Evolutionary conservation across 108 stramenopile genomes (phyloP), one percentile per base, ranked within the genome.

Genomic region (Discostella stelligeroides): DNA sequence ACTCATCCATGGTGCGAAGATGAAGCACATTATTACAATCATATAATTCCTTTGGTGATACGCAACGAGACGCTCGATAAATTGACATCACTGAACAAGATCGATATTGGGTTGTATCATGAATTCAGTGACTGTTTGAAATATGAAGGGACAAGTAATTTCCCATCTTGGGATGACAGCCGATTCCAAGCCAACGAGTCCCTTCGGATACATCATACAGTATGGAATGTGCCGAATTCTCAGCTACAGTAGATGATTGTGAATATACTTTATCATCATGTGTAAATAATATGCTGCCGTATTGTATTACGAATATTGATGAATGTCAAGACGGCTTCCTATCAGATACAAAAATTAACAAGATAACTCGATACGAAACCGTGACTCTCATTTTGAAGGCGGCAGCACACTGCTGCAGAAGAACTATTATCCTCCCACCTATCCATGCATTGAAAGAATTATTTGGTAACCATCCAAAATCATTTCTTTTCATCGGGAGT

Each of bases 401-500:
- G 12, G 15, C 43, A 45, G 13, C 13, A 45, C n/a, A 2, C 2
- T 4, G 43, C 43, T 2, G 12, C 43, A 45, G n/a, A 1, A n/a
- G n/a, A 45, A n/a, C 9, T n/a, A 2, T 45, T 10, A 45, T 45
- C n/a, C 4, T 45, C 43, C n/a, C 43, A 4, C 43, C n/a, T n/a
- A 3, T 59, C 27, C 1, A 39, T 59, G 12, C 18, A 60, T 18
- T 40, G 6, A 42, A 37, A 14, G 30, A 4, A 61, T 42, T 13
- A 34, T 45, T 45, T 28, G 47, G 21, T 3, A 17, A 6, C 20
- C 41, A 5, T 25, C 21, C n/a, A n/a, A n/a, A 41, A 23, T 43
- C 24, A 18, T 53, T 73, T 68, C 29, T 68, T 73, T 39, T 93
- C 93, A 24, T 73, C 76, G 14, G 93, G 96, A 8, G 96, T 95